A percentile compares a stretch with the other conserved stretches of the same genome.
Evolutionary conservation across 2,329 filamentous ascomycete genomes (phyloP).

Genomic region (Fusarium sp.): DNA sequence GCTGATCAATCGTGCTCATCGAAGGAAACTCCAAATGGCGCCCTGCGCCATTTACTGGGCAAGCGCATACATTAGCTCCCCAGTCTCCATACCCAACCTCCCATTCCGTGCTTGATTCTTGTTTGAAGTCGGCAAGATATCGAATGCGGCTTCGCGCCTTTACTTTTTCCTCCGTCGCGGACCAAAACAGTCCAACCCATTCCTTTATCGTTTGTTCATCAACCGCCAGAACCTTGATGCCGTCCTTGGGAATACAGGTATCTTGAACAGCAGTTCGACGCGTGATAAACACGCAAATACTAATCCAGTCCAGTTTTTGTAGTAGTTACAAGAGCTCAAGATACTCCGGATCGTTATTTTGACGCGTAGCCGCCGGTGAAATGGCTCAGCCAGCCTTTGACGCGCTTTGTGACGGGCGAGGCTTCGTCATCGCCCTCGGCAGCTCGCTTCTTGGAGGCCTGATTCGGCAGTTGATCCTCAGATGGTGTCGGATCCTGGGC

Average conservation of each 20-base stretch:
- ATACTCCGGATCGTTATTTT: not conserved
- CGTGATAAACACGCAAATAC: too few relatives aligned
- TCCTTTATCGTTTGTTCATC: not conserved
- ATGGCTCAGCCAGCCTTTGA: conserved; percentile 16
- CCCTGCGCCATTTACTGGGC: not conserved
- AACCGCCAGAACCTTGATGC: too few relatives aligned
- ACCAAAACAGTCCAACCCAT: not conserved
- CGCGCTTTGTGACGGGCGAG: conserved; percentile 20
- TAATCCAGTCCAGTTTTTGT: not conserved
- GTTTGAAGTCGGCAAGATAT: too few relatives aligned
- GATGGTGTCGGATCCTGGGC: not conserved
- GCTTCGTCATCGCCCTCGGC: conserved; percentile 14
- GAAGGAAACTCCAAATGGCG: not conserved
- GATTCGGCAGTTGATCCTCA: not conserved
- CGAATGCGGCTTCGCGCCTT: not conserved
- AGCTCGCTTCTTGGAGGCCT: conserved; percentile 5
- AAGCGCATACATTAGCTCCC: not conserved
- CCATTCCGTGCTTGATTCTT: too few relatives aligned
- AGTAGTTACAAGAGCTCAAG: not conserved
- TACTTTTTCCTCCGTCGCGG: not conserved
- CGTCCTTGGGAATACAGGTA: too few relatives aligned
- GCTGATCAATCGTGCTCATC: not conserved
- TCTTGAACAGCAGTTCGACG: not conserved
- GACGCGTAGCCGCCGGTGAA: conserved; percentile 11
- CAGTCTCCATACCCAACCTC: too few relatives aligned